Conservation (phyloP, 768 basidiomycete species). For the Rhodosporidiobolus sp. region DNA sequence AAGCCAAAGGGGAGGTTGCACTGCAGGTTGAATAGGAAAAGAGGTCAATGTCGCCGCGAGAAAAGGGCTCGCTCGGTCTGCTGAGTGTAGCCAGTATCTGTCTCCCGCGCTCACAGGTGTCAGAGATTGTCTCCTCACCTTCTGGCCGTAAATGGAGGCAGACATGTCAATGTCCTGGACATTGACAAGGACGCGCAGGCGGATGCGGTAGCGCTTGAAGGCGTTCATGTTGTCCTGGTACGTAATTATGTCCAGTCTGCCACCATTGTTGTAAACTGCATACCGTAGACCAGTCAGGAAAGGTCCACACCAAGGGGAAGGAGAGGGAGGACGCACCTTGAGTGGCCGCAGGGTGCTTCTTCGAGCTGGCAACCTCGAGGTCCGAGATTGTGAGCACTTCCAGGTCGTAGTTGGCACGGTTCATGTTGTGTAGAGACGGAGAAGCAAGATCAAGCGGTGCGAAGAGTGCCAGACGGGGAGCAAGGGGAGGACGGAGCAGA, state of each 20-base stretch:
- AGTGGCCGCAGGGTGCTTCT: conserved; percentile 25
- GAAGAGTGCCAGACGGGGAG: no score
- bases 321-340: background rate
- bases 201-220: conserved; percentile 29
- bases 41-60: background rate
- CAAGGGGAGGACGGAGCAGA: no score
- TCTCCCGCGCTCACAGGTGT: no score
- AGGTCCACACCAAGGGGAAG: background rate
- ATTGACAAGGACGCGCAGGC: conserved; percentile 27
- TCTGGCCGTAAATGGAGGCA: conserved; percentile 15
- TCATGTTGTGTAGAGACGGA: background rate
- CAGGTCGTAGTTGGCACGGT: conserved; percentile 13
- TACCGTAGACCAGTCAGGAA: background rate
- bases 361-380: conserved; percentile 10
- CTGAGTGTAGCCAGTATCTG: no score
- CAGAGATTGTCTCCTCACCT: background rate
- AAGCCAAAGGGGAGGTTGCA: conserved; percentile 25
- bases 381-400: conserved; percentile 20
- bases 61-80: no score
- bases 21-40: background rate
- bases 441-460: no score
- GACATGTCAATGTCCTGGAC: conserved; percentile 22
- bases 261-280: background rate
- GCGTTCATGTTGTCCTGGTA: conserved; percentile 25
- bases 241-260: background rate